A percentile compares a stretch with the other conserved stretches of the same genome.
Evolutionary conservation across 306 rosid species (phyloP).

Genomic region (Glycine latifolia): DNA sequence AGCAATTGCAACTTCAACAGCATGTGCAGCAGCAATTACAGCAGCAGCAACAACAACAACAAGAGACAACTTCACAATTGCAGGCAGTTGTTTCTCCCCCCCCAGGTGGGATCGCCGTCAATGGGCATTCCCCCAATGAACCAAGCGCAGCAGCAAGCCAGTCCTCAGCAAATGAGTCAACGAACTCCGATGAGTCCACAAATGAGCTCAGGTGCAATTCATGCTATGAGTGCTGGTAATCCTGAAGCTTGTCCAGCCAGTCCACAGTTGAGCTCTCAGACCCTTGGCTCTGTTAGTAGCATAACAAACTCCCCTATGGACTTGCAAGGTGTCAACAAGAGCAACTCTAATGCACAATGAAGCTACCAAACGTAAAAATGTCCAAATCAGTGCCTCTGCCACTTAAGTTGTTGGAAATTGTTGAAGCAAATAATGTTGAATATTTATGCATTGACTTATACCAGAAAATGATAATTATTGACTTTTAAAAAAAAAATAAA

Average conservation of each 20-base stretch:
- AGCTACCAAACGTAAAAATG: conserved; percentile 21
- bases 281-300: conserved; percentile 80
- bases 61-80: conserved; percentile 75
- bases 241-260: conserved; percentile 94
- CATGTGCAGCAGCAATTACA: conserved; percentile 49
- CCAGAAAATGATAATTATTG: conserved; percentile 21
- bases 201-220: conserved; percentile 89
- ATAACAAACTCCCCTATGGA: conserved; percentile 88
- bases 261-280: conserved; percentile 97
- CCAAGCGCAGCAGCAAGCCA: conserved; percentile 74
- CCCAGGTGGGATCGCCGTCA: conserved; percentile 93
- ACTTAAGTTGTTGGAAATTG: background rate
- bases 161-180: conserved; percentile 94
- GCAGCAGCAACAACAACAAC: conserved; percentile 76
- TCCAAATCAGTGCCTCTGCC: conserved; percentile 19
- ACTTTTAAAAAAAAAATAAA: background rate
- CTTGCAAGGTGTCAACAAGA: conserved; percentile 90
- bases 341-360: conserved; percentile 74
- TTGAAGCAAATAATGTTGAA: conserved; percentile 8
- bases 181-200: conserved; percentile 98
- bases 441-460: conserved; percentile 1
- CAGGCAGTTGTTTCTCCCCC: conserved; percentile 84
- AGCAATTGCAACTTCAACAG: conserved; percentile 48
- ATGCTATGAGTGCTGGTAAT: conserved; percentile 84
- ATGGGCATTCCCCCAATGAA: conserved; percentile 77